phyloP scores from a whole-genome alignment of 768 basidiomycete genomes.

The Tricholoma hemisulphureum region DNA sequence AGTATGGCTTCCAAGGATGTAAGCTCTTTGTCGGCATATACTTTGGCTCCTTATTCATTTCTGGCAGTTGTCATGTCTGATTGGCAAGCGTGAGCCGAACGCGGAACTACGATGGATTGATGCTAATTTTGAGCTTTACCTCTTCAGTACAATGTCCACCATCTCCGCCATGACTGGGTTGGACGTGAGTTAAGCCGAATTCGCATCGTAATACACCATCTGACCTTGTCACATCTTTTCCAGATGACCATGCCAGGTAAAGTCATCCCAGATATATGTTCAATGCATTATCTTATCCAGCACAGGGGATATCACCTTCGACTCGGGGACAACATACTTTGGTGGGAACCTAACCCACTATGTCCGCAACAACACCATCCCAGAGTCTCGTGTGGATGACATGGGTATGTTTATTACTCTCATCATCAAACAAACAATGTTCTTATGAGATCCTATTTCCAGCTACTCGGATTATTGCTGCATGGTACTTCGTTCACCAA shows the following conservation, averaged over 20 bases:
- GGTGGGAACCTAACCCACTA: conserved; percentile 65
- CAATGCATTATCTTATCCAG: neutral
- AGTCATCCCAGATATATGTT: conserved; percentile 31
- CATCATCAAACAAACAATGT: conserved; percentile 4
- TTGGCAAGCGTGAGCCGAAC: conserved; percentile 54
- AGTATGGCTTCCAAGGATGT: conserved; percentile 78
- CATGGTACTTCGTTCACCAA: conserved; percentile 67
- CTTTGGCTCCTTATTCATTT: neutral
- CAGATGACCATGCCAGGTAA: conserved; percentile 76
- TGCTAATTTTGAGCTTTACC: neutral
- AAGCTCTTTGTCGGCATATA: conserved; percentile 17
- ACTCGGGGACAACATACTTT: conserved; percentile 55
- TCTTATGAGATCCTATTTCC: conserved; percentile 5
- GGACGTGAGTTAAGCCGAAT: conserved; percentile 46
- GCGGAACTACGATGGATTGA: neutral
- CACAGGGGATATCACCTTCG: conserved; percentile 43
- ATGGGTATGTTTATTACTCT: conserved; percentile 52
- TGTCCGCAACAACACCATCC: conserved; percentile 72
- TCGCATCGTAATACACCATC: neutral
- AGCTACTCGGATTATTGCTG: conserved; percentile 74
- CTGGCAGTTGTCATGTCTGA: conserved; percentile 64
- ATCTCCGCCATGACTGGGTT: conserved; percentile 58
- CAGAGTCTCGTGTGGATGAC: conserved; percentile 64
- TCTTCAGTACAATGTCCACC: conserved; percentile 52
- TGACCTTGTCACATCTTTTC: neutral